A percentile compares a stretch with the other conserved stretches of the same genome.
These are phyloP conservation scores for Warburgia ugandensis DNA, from an alignment of 164 flowering plant genomes.

Conservation along the genomic window DNA sequence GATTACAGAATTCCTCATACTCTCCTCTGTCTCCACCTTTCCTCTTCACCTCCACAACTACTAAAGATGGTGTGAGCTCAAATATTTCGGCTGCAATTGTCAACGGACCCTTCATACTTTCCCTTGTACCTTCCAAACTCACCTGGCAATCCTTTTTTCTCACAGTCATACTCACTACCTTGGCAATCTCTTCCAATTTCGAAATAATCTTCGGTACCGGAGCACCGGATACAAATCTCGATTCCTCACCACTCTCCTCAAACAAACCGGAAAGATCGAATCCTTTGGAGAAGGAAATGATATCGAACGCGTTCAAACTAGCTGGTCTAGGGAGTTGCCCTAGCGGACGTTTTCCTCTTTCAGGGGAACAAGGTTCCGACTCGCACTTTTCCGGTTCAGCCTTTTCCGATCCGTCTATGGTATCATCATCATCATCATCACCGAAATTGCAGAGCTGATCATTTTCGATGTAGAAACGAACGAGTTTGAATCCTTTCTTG, in stretches of 20 bases:
- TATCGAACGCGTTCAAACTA: conserved; percentile 23
- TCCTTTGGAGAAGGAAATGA: conserved; percentile 23
- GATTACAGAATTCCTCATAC: conserved; percentile 58
- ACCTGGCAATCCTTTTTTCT: conserved; percentile 74
- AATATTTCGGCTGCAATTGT: conserved; percentile 79
- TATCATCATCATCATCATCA: conserved; percentile 4
- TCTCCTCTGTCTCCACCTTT: conserved; percentile 70
- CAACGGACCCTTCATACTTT: conserved; percentile 70
- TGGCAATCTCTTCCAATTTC: conserved; percentile 81
- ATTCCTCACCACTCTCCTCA: conserved; percentile 35
- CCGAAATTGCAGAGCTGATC: conserved; percentile 13
- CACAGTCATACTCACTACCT: conserved; percentile 66
- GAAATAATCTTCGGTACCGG: conserved; percentile 61
- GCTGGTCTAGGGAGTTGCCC: conserved; percentile 21
- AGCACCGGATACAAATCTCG: conserved; percentile 60
- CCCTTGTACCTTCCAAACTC: conserved; percentile 61
- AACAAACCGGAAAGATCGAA: conserved; percentile 23
- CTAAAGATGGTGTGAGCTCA: conserved; percentile 64
- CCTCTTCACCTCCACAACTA: conserved; percentile 81
- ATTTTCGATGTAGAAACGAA: conserved; percentile 19
- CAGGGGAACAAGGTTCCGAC: conserved; percentile 11
- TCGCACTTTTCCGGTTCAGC: conserved; percentile 6
- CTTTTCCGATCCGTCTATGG: conserved; percentile 2
- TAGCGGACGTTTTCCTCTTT: neutral
- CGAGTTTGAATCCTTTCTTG: conserved; percentile 27